Percentiles rank a stretch among this genome's conserved stretches.
Evolutionary conservation across 257 asterid genomes (phyloP).

Genomic region (Orobanche coerulescens): DNA sequence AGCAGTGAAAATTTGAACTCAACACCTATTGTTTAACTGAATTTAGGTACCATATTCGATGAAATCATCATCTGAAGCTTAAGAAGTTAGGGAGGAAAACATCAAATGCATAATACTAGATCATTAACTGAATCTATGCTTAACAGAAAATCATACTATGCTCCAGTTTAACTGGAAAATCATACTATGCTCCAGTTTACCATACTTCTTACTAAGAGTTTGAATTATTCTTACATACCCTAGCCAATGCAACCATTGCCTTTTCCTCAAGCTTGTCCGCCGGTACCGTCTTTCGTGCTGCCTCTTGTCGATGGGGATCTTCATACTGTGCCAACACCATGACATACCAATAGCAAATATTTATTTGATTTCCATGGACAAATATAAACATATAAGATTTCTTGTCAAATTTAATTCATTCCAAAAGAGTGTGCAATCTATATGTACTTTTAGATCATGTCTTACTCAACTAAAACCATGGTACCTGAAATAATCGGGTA

Average conservation of each 20-base stretch:
- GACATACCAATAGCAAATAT: conserved; percentile 13
- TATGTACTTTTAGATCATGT: background rate
- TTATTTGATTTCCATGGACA: conserved; percentile 2
- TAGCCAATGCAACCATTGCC: conserved; percentile 76
- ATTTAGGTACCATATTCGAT: too few relatives aligned
- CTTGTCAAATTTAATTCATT: conserved; percentile 11
- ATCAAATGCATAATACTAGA: too few relatives aligned
- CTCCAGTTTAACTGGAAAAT: too few relatives aligned
- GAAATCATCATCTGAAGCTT: too few relatives aligned
- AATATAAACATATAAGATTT: background rate
- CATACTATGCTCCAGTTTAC: too few relatives aligned
- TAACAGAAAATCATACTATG: too few relatives aligned
- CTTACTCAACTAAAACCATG: conserved; percentile 4
- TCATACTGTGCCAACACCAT: conserved; percentile 59
- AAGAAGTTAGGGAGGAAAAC: too few relatives aligned
- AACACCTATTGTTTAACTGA: too few relatives aligned
- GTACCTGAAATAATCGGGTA: conserved; percentile 1
- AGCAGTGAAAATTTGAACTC: too few relatives aligned
- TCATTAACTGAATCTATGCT: too few relatives aligned
- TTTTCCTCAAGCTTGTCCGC: conserved; percentile 89
- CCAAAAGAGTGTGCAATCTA: conserved; percentile 11
- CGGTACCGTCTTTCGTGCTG: conserved; percentile 73
- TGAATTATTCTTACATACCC: too few relatives aligned
- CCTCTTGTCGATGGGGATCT: conserved; percentile 66
- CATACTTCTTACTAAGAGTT: too few relatives aligned